Conservation (phyloP, 345 rosid genomes). For the Eucalyptus sideroxylon region DNA sequence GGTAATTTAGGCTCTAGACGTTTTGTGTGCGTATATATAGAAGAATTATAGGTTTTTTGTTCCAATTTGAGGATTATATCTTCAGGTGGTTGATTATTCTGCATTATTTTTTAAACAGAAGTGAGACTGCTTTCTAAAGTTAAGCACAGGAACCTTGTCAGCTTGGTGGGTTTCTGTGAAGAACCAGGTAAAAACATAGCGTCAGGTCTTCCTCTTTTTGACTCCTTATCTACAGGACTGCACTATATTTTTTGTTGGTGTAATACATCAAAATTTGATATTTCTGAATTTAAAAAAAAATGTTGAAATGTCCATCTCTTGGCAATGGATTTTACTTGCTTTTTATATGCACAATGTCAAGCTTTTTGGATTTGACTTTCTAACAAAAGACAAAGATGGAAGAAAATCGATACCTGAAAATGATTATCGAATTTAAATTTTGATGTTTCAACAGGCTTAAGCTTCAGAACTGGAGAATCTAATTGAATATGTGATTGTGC, state of each 20-base stretch:
- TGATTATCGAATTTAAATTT: background rate
- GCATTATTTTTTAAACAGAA: slow-evolving; percentile 31
- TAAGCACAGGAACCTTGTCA: slow-evolving; percentile 39
- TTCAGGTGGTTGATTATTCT: background rate
- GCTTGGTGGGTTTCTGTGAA: slow-evolving; percentile 56
- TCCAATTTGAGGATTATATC: background rate
- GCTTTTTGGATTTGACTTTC: background rate
- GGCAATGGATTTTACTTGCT: background rate
- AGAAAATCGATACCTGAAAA: background rate
- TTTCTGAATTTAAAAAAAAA: background rate
- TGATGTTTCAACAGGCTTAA: background rate
- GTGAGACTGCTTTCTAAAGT: slow-evolving; percentile 37
- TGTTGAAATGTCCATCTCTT: background rate
- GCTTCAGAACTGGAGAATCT: background rate
- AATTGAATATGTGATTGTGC: background rate
- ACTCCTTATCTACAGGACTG: background rate
- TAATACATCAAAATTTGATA: background rate
- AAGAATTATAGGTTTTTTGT: background rate
- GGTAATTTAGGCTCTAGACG: slow-evolving; percentile 9
- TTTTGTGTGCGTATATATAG: background rate
- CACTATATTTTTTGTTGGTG: background rate
- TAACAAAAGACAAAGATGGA: background rate
- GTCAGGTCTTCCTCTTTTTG: background rate
- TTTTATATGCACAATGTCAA: background rate
- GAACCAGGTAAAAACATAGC: slow-evolving; percentile 18